These are phyloP conservation scores for Hippophae tibetana DNA, from an alignment of 306 rosid genomes.

Conservation along the genomic window DNA sequence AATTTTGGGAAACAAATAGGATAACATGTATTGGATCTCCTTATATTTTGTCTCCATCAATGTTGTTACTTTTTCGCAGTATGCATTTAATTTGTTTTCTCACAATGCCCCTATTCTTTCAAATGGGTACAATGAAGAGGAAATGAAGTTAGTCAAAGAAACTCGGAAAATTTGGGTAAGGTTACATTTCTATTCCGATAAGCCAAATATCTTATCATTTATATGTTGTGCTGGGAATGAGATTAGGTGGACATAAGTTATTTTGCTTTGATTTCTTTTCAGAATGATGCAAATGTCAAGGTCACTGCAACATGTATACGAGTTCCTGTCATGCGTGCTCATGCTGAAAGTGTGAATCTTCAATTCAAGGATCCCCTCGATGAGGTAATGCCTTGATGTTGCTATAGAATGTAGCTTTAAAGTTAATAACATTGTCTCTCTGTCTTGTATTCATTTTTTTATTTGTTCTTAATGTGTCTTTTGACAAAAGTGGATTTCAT, in stretches of 20 bases:
- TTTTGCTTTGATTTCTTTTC: conserved; percentile 9
- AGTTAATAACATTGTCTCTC: neutral
- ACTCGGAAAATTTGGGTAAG: conserved; percentile 91
- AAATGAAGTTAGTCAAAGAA: conserved; percentile 94
- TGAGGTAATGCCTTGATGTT: conserved; percentile 47
- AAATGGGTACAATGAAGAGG: conserved; percentile 97
- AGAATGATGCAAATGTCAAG: conserved; percentile 76
- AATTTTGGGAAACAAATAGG: neutral
- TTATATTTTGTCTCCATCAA: conserved; percentile 8
- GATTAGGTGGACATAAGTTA: neutral
- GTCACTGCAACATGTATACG: conserved; percentile 92
- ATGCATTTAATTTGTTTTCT: conserved; percentile 91
- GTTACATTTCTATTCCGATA: conserved; percentile 2
- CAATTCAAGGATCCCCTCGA: conserved; percentile 83
- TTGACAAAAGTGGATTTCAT: too few species aligned
- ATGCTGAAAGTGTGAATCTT: conserved; percentile 94
- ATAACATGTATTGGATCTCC: conserved; percentile 1
- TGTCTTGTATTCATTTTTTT: too few species aligned
- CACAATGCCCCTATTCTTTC: conserved; percentile 77
- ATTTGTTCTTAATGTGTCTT: too few species aligned
- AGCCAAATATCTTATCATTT: neutral
- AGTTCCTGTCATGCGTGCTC: conserved; percentile 98
- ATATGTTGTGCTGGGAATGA: neutral
- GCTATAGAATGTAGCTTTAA: neutral
- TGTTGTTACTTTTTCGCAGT: conserved; percentile 46